phyloP scores from a whole-genome alignment of 2,329 filamentous ascomycete species.

The Ramularia endophylla region DNA sequence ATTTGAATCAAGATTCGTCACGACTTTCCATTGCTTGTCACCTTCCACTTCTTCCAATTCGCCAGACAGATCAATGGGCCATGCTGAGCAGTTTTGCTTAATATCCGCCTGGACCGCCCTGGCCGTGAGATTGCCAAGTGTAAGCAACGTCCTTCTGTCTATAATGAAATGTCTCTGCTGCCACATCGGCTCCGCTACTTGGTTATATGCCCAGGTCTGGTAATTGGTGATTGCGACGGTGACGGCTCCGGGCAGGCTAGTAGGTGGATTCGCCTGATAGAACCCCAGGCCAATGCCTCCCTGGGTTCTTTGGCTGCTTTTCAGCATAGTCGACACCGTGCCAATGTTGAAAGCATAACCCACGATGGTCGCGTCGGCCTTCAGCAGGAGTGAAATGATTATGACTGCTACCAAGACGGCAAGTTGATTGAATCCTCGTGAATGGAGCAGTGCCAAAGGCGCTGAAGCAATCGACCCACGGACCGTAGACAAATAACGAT shows the following conservation, averaged over 20 bases:
- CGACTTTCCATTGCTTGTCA: no score
- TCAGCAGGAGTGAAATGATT: not conserved
- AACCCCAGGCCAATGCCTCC: not conserved
- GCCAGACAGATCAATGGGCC: no score
- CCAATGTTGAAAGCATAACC: not conserved
- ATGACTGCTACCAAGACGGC: conserved; percentile 1
- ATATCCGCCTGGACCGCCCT: not conserved
- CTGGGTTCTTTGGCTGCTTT: conserved; percentile 1
- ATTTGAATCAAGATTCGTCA: not conserved
- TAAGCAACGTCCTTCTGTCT: not conserved
- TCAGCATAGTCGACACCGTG: not conserved
- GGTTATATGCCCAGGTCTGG: conserved; percentile 1
- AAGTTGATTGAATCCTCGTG: not conserved
- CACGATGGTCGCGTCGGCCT: not conserved
- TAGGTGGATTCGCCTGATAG: not conserved
- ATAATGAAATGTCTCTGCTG: not conserved
- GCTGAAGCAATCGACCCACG: conserved; percentile 1
- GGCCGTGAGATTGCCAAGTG: conserved; percentile 1
- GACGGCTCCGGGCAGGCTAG: not conserved
- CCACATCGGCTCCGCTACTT: not conserved
- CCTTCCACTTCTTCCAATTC: no score
- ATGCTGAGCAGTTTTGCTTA: not conserved
- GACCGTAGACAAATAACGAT: conserved; percentile 1
- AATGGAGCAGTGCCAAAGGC: not conserved
- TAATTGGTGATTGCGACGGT: not conserved